These are phyloP conservation scores for Aspergillus cavernicola DNA, from an alignment of 495 filamentous ascomycete species.

Conservation along the genomic window DNA sequence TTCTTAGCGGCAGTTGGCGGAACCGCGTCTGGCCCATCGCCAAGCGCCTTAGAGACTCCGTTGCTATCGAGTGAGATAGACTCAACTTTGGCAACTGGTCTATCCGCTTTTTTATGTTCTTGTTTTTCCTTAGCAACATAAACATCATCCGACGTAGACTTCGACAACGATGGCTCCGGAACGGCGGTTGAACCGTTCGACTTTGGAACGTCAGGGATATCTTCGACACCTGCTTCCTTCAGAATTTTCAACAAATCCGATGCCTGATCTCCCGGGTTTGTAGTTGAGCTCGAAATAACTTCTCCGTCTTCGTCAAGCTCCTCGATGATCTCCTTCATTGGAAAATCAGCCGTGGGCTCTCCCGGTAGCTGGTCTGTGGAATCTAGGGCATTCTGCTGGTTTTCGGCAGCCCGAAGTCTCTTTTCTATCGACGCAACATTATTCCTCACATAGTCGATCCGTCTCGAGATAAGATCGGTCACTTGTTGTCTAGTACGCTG, in stretches of 20 bases:
- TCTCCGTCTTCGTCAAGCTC: constrained; percentile 91
- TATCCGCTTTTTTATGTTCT: background rate
- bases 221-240: constrained; percentile 63
- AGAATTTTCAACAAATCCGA: constrained; percentile 63
- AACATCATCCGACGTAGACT: background rate
- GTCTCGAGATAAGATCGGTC: constrained; percentile 63
- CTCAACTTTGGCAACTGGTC: background rate
- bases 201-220: constrained; percentile 34
- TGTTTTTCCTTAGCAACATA: background rate
- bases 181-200: background rate
- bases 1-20: constrained; percentile 22
- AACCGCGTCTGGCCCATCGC: constrained; percentile 19
- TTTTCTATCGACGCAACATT: constrained; percentile 67
- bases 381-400: constrained; percentile 56
- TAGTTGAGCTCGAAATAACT: constrained; percentile 61
- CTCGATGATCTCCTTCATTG: constrained; percentile 83
- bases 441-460: constrained; percentile 83
- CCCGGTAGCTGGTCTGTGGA: constrained; percentile 21
- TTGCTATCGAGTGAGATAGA: constrained; percentile 4
- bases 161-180: background rate
- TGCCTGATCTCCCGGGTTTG: constrained; percentile 57
- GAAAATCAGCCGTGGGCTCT: constrained; percentile 43
- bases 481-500: constrained; percentile 55
- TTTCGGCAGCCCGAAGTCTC: constrained; percentile 62
- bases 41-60: background rate